These are phyloP conservation scores for Backusella morwellensis DNA, from an alignment of 192 early-diverging fungal species.

Conservation along the genomic window DNA sequence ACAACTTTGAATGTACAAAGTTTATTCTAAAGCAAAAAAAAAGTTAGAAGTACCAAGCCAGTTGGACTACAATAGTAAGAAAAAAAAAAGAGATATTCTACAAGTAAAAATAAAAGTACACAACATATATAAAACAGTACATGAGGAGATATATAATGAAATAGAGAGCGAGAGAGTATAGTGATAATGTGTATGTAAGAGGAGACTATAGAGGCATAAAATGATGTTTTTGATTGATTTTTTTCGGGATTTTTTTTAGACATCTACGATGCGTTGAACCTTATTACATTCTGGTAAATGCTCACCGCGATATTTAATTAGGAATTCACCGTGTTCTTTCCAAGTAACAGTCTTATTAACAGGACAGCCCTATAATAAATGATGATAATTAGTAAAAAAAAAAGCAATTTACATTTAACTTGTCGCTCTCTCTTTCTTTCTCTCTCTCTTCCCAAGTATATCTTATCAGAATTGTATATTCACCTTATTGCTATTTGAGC, in stretches of 20 bases:
- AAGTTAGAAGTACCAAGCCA: conserved; percentile 1
- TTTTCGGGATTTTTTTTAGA: conserved; percentile 14
- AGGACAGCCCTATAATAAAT: conserved; percentile 24
- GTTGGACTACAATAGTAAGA: neutral
- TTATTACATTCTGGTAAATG: conserved; percentile 52
- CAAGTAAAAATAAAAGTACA: conserved; percentile 2
- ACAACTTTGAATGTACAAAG: neutral
- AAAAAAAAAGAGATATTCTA: conserved; percentile 4
- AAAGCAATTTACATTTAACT: neutral
- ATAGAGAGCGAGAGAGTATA: neutral
- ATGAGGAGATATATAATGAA: neutral
- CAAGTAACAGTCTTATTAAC: conserved; percentile 60
- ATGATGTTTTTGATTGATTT: conserved; percentile 4
- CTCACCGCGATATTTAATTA: conserved; percentile 54
- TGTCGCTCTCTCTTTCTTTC: neutral
- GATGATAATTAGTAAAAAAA: conserved; percentile 2
- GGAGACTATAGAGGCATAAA: neutral
- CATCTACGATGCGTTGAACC: conserved; percentile 39
- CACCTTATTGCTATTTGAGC: conserved; percentile 52
- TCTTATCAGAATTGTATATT: conserved; percentile 6
- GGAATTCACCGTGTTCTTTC: conserved; percentile 49
- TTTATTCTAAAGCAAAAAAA: neutral
- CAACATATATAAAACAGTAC: conserved; percentile 6
- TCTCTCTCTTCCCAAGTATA: neutral
- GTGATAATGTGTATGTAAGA: neutral